Base-by-base conservation (phyloP, 768 basidiomycete species). In the Thelephora aurantiotincta region DNA sequence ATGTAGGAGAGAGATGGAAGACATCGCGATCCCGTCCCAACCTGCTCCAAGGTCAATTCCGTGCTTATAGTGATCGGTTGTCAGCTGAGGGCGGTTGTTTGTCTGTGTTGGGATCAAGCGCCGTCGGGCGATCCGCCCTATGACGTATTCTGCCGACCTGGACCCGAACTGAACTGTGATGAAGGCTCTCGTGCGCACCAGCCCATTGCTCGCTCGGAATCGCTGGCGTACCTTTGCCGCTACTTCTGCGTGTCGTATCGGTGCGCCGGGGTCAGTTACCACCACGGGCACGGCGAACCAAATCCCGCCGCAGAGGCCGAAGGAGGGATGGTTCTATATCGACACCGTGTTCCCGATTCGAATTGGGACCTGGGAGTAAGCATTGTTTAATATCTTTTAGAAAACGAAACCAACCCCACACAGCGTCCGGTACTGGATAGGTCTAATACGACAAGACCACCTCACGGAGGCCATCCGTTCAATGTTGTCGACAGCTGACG, bases 331-430 rank as follows among this genome's bases (percentile, higher is more conserved):
- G 72, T 60, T 89, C 22, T 90, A 78, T 57, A 65, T 88, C 41
- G 82, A 86, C 55, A 82, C 82, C 1, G 73, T 90, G 33, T 88
- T 88, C 60, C 88, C 87, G 0, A 70, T 86, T 30, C 73, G 75
- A 50, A 61, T 86, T 22, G 82, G 73, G 6, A 59, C 68, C 49
- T 82, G 81, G 78, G 87, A 90, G 82, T 87, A 57, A 53, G 80
- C 68, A 46, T 51, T 37, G 48, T 23, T 34, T 23, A 22, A 34
- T 35, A n/a, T 45, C 44, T 7, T 46, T 35, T 48, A 5, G 44
- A n/a, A 20, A 7, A 51, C 48, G 23, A 45, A 11, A 33, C 33
- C 26, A 44, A 50, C 36, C 33, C 49, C 20, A 5, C 42, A 5
- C 50, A 87, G 84, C 54, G 45, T 80, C 44, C 80, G 86, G 13